Evolutionary conservation across 2,329 filamentous ascomycete genomes (phyloP), one percentile per base, ranked within the genome.

Genomic region (Aspergillus japonicus): DNA sequence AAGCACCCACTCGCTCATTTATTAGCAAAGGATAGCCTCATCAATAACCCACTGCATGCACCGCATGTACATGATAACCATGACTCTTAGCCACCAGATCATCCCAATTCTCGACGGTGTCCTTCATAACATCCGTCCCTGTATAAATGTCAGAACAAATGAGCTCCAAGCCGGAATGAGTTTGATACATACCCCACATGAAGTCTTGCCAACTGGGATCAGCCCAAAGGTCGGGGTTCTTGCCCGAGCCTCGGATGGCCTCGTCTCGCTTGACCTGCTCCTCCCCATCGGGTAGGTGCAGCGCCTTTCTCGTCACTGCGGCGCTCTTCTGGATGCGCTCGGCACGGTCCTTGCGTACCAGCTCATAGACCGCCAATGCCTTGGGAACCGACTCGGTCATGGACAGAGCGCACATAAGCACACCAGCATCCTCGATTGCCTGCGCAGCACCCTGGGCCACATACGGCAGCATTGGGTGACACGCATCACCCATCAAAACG

Each of bases 401-500:
- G 8, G 52, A 47, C 35, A 53, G 23, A 2, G 35, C 51, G 16
- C 51, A 44, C 35, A 12, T 26, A 10, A 58, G 56, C 16, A 58
- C 56, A 5, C 39, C 56, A 7, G 49, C 56, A 48, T 54, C 56
- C 24, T 54, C 56, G 11, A 54, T 26, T 4, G 51, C 50, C 50
- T 50, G 44, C 16, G 44, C 51, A 21, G 57, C 57, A 14, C 57
- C 57, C 21, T 59, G 57, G 10, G 57, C 57, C 16, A 54, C 42
- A 16, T 59, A 55, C 4, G 51, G 57, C 44, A 59, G 33, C 50
- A 55, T 58, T 4, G 56, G 56, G 48, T 58, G 56, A 35, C 56
- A 54, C 16, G 50, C 35, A 49, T 59, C 57, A 4, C 57, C 57
- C 29, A 54, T 54, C 33, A 29, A 8, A 12, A 54, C 52, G 10